Conservation (phyloP, 257 asterid genomes). For the Capsicum baccatum region DNA sequence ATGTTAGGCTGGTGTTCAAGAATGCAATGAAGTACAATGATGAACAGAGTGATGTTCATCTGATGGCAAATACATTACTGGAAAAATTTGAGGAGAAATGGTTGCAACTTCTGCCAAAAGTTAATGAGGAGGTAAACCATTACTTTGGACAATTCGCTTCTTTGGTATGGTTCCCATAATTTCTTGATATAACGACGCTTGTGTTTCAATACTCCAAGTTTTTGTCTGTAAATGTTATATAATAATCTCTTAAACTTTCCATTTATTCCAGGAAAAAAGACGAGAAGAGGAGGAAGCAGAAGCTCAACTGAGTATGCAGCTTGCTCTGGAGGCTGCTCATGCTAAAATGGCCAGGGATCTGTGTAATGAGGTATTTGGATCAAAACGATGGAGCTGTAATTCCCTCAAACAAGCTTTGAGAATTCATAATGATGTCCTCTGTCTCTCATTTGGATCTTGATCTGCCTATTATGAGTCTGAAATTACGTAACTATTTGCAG, state of each 20-base stretch:
- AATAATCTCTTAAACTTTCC: slow-evolving; percentile 26
- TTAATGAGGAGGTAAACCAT: slow-evolving; percentile 78
- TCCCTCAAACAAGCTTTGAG: slow-evolving; percentile 25
- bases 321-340: slow-evolving; percentile 75
- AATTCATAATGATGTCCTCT: slow-evolving; percentile 19
- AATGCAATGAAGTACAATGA: slow-evolving; percentile 97
- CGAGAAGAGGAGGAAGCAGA: slow-evolving; percentile 84
- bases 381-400: slow-evolving; percentile 1
- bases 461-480: slow-evolving; percentile 11
- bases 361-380: slow-evolving; percentile 64
- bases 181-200: not conserved
- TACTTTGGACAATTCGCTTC: slow-evolving; percentile 7
- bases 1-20: slow-evolving; percentile 71
- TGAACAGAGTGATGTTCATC: slow-evolving; percentile 82
- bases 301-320: slow-evolving; percentile 58
- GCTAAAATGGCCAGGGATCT: slow-evolving; percentile 74
- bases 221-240: slow-evolving; percentile 21
- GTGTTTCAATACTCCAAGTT: slow-evolving; percentile 19
- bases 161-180: slow-evolving; percentile 12
- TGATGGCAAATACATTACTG: slow-evolving; percentile 71
- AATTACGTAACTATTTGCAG: slow-evolving; percentile 49
- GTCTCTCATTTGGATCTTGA: slow-evolving; percentile 20
- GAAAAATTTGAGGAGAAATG: slow-evolving; percentile 94
- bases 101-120: slow-evolving; percentile 87
- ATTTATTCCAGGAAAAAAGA: slow-evolving; percentile 66